These are phyloP conservation scores for Priceomyces fermenticarens DNA, from an alignment of 805 yeast species.

Conservation along the genomic window DNA sequence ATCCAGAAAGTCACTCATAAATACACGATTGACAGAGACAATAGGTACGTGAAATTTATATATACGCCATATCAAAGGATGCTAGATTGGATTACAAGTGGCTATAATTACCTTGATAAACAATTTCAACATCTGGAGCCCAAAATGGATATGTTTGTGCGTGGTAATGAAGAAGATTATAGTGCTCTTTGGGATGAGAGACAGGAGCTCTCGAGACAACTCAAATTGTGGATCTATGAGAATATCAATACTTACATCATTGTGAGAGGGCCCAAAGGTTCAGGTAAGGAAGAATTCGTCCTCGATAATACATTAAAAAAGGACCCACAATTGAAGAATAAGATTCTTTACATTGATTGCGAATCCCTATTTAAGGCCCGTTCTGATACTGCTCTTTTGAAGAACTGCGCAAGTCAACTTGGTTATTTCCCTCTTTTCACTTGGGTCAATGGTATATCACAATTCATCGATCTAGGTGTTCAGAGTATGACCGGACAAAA, in stretches of 20 bases:
- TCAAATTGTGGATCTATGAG: conserved; percentile 79
- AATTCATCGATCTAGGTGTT: conserved; percentile 77
- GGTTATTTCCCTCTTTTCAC: conserved; percentile 95
- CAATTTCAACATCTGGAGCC: conserved; percentile 10
- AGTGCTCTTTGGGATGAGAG: conserved; percentile 69
- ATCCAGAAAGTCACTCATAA: conserved; percentile 66
- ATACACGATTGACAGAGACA: conserved; percentile 48
- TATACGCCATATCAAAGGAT: conserved; percentile 25
- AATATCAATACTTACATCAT: conserved; percentile 88
- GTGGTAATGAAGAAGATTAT: conserved; percentile 20
- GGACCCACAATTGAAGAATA: conserved; percentile 39
- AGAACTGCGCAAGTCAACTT: conserved; percentile 65
- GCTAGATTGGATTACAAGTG: conserved; percentile 21
- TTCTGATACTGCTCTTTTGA: conserved; percentile 66
- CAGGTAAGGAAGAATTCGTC: conserved; percentile 86
- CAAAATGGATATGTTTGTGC: conserved; percentile 6
- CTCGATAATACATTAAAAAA: conserved; percentile 60
- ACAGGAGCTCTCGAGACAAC: conserved; percentile 59
- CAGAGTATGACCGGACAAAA: conserved; percentile 94
- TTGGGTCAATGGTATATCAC: conserved; percentile 80
- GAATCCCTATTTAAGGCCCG: conserved; percentile 70
- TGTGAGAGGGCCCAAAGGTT: conserved; percentile 89
- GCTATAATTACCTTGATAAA: conserved; percentile 38
- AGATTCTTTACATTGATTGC: conserved; percentile 74
- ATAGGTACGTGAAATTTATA: conserved; percentile 23